These are phyloP conservation scores for Puccinia coronata DNA, from an alignment of 1,284 basidiomycete species.

Conservation along the genomic window DNA sequence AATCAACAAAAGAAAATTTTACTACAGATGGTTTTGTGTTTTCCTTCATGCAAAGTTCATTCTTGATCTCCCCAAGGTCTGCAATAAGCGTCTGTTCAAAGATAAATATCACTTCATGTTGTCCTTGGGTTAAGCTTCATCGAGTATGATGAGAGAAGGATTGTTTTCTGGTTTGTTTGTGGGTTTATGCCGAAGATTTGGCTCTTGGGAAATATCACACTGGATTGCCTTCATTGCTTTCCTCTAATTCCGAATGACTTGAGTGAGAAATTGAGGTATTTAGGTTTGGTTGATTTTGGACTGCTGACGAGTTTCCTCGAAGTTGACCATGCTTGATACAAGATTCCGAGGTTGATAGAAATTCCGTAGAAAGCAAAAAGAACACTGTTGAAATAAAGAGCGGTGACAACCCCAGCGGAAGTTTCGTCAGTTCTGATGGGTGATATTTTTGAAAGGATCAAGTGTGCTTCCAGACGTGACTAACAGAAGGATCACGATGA, in stretches of 20 bases:
- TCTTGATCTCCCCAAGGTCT: no score
- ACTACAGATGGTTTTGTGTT: no score
- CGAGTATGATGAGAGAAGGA: not conserved
- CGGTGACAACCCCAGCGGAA: not conserved
- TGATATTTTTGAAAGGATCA: not conserved
- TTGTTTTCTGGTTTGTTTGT: no score
- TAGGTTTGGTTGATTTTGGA: not conserved
- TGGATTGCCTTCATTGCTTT: not conserved
- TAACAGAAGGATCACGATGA: constrained; percentile 26
- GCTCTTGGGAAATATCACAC: not conserved
- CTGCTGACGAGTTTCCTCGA: not conserved
- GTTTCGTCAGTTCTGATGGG: not conserved
- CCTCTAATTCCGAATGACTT: not conserved
- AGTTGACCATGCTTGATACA: constrained; percentile 30
- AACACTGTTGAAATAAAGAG: not conserved
- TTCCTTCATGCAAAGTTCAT: no score
- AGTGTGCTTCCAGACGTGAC: not conserved
- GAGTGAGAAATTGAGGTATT: not conserved
- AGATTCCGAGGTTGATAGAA: constrained; percentile 20
- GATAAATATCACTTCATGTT: not conserved
- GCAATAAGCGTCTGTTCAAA: not conserved
- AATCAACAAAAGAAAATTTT: no score
- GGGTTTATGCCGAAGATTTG: not conserved
- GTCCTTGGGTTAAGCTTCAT: not conserved
- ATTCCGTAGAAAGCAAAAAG: constrained; percentile 16